Evolutionary conservation across 345 rosid genomes (phyloP), one percentile per base, ranked within the genome.

Genomic region (Pugionium dolabratum): DNA sequence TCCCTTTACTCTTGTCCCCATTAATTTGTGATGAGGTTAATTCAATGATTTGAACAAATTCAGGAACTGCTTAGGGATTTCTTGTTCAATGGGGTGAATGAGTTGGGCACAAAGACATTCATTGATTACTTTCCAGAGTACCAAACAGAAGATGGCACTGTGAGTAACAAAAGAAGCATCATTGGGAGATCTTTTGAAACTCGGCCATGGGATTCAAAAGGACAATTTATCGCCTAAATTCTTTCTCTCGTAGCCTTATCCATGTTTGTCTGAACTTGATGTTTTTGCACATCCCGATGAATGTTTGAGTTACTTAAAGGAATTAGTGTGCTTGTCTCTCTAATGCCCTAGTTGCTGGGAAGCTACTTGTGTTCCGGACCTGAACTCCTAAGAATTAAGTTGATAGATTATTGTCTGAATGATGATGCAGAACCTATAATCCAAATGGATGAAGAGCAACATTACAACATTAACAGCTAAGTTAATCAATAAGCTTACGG

Each of bases 81-180:
- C 69, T 79, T 89, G 32, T 93, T 93, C 64, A 61, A 72, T 8
- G 98, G 98, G 31, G 75, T 88, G 1, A 44, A 81, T 30, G 85
- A 89, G 66, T 29, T 87, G 29, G 90, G 94, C 51, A 86, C 84
- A 80, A 85, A 85, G 75, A 81, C 80, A 11, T 90, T 90, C 79
- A 71, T 87, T 33, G 97, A 93, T 69, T 93, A 90, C 86, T 93
- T 88, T 66, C 97, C 97, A 0, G 94, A 90, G 67, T 90, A 93
- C 76, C 56, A 67, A 60, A 70, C 88, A 2, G 78, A 85, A 55
- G 85, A 82, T 49, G 97, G 96, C 30, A 64, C 69, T 44, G 75
- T 71, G 31, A 71, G 9, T 18, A 64, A 55, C 64, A 71, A 71
- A 63, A 9, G 75, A 63, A 71, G 75, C 45, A 71, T 71, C 59